Base-by-base conservation (phyloP, 2,329 filamentous ascomycete species). In the Scedosporium apiospermum region DNA sequence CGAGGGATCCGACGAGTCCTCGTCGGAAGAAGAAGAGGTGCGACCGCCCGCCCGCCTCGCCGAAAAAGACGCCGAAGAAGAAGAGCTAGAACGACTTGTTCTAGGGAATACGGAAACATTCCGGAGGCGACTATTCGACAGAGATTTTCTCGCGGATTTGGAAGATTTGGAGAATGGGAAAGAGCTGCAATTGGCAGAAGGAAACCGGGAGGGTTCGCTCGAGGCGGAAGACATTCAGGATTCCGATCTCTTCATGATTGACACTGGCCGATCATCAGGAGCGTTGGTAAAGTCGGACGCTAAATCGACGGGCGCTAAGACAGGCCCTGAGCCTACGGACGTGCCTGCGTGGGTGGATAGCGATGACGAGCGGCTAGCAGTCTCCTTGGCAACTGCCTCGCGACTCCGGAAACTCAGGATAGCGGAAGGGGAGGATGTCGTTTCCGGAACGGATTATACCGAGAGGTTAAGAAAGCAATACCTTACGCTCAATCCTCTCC, bases 101-200 rank as follows among this genome's bases (percentile, higher is more conserved):
- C 90, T 99, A 65, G 95, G 95, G 62, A 90, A 96, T 75, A 86
- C 88, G 57, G 83, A 85, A n/a, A 90, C 88, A 41, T 98, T 98
- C 73, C 83, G 87, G 64, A 81, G 88, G 63, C 88, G 88, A 51
- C 77, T 98, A 60, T 89, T 88, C 67, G 76, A 77, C 70, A 77
- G 74, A 74, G 85, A 78, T 0, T 66, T 71, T 44, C 69, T 70
- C 57, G 68, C 65, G 1, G 69, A 71, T 46, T 70, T 73, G 41
- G 74, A 73, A 59, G 68, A 63, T 1, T 60, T 68, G 6, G 66
- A 62, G 1, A 73, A 78, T n/a, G 67, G 69, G n/a, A 69, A 72
- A 57, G 65, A 70, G 38, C 62, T 72, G 60, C 61, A 73, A 66
- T 64, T 73, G 60, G 64, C 65, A 66, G 60, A 67, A 62, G 60